Percentiles rank a stretch among this genome's conserved stretches.
Conservation (phyloP, 768 basidiomycete genomes). For the Boletus fagicola region DNA sequence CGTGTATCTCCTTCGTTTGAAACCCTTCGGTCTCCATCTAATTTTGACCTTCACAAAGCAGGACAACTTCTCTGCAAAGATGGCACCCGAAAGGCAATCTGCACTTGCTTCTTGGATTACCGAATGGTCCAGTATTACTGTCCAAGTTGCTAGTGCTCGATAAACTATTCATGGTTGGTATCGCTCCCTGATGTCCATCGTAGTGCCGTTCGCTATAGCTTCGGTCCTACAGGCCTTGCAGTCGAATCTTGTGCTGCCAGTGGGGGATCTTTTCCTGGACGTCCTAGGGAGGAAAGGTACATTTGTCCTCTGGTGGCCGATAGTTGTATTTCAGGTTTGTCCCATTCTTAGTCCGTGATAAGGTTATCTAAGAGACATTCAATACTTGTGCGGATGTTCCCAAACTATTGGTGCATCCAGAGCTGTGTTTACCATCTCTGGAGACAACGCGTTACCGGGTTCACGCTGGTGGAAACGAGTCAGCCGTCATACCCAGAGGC, state of each 20-base stretch:
- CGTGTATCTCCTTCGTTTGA: too few species aligned
- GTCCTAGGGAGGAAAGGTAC: constrained; percentile 41
- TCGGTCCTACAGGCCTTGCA: constrained; percentile 37
- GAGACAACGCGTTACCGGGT: constrained; percentile 40
- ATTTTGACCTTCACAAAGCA: too few species aligned
- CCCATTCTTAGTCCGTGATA: not conserved
- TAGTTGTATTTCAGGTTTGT: constrained; percentile 39
- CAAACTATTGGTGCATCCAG: constrained; percentile 48
- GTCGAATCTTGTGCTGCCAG: constrained; percentile 37
- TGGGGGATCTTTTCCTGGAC: constrained; percentile 40
- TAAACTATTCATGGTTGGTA: too few species aligned
- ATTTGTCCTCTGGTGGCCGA: constrained; percentile 15
- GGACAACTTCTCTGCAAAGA: too few species aligned
- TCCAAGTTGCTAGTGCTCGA: too few species aligned
- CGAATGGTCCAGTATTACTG: too few species aligned
- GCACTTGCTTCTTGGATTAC: too few species aligned
- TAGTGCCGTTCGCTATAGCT: constrained; percentile 42
- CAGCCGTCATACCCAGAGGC: constrained; percentile 33
- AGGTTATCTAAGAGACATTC: not conserved
- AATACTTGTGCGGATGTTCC: constrained; percentile 45
- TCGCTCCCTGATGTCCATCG: constrained; percentile 42
- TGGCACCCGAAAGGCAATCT: too few species aligned
- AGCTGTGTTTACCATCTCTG: constrained; percentile 44
- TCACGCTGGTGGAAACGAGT: constrained; percentile 38
- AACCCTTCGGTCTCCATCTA: too few species aligned